Evolutionary conservation across 768 basidiomycete species (phyloP), one percentile per base, ranked within the genome.

Genomic region (Phanerochaete sordida): DNA sequence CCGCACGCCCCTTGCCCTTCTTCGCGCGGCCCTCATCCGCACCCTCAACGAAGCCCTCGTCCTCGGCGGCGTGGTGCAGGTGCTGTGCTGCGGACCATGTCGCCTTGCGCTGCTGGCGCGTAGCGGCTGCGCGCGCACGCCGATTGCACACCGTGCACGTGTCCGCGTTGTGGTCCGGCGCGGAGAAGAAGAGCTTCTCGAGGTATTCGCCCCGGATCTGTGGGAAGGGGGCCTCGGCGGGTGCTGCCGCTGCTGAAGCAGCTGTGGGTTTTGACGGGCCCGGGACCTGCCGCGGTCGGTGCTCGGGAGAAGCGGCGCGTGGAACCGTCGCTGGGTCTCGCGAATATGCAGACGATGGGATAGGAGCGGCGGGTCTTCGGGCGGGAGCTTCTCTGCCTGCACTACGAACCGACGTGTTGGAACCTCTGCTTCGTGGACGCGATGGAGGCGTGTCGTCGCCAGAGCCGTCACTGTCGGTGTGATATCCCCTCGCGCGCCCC

Each of bases 131-230:
- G 37, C 55, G 55, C 13, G 77, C 75, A 27, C 77, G 76, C 33
- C 85, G 76, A 67, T 82, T 81, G 67, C 91, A 93, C 53, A 86
- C 79, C 2, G 77, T 79, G 67, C 90, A 91, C 2, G 86, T 89
- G 61, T 80, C 78, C 21, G 81, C 78, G 64, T 92, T 84, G 64
- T 94, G 92, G 46, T 84, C 85, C 2, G 90, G 88, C 1, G 87
- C 84, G 48, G 85, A 85, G 73, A 91, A 93, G 75, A 95, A 94
- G 53, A 95, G 73, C 0, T 82, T 79, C 68, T 96, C 92, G 39
- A 93, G 80, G 45, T 82, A 84, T 46, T 84, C 84, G 9, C 90
- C 92, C 23, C 89, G 84, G 47, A 95, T 94, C 60, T 85, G 83
- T 0, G 94, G 94, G 76, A 97, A 93, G 1, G 90, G 86, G 0